Conservation (phyloP, 352 stramenopile species). For the Phytophthora sojae region DNA sequence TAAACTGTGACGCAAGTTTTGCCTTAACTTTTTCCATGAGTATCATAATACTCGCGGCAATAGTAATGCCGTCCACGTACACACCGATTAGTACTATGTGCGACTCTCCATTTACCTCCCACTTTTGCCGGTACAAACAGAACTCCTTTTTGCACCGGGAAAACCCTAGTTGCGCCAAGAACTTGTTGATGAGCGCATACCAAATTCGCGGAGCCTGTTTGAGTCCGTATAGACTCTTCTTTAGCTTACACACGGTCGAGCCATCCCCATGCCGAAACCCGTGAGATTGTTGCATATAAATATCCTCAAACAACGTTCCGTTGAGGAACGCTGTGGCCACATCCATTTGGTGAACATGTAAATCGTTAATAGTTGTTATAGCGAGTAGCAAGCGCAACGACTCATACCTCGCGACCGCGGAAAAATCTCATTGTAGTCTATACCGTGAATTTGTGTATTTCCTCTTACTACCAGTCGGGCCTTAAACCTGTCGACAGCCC, state of each 20-base stretch:
- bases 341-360: neutral
- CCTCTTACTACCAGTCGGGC: conserved; percentile 1
- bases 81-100: neutral
- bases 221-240: neutral
- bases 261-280: neutral
- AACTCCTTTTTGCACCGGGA: conserved; percentile 12
- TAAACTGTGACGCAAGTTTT: neutral
- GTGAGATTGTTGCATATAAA: neutral
- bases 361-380: neutral
- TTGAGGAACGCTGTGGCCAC: neutral
- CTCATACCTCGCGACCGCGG: neutral
- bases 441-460: conserved; percentile 7
- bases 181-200: conserved; percentile 7
- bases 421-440: conserved; percentile 11
- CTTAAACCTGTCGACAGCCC: neutral
- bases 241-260: neutral
- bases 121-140: conserved; percentile 5
- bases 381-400: neutral
- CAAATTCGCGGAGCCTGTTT: neutral
- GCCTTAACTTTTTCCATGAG: neutral
- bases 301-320: neutral
- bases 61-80: neutral
- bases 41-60: neutral
- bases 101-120: neutral
- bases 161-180: conserved; percentile 12